Conservation (phyloP, 2,329 filamentous ascomycete genomes). For the Colletotrichum costaricense region DNA sequence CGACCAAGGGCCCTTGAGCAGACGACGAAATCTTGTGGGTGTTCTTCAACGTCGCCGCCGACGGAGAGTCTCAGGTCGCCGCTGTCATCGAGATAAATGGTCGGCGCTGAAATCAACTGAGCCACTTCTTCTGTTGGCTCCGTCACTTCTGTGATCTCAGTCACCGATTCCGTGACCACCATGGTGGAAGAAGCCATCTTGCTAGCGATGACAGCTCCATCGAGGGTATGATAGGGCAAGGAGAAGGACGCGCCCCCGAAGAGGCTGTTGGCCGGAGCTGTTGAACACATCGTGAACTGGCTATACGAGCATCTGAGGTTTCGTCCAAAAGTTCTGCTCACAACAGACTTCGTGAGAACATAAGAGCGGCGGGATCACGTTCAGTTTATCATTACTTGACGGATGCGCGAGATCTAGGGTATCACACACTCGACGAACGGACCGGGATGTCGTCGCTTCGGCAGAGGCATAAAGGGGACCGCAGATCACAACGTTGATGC, state of each 20-base stretch:
- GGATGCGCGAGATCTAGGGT: background rate
- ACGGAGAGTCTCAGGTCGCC: slow-evolving; percentile 24
- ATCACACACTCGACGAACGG: background rate
- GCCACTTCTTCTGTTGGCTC: background rate
- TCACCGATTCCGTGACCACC: slow-evolving; percentile 16
- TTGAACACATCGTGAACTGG: slow-evolving; percentile 1
- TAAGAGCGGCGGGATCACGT: background rate
- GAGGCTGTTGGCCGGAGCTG: background rate
- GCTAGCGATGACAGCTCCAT: background rate
- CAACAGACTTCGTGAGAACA: background rate
- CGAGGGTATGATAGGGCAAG: background rate
- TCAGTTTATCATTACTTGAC: slow-evolving; percentile 10
- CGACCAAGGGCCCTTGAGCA: slow-evolving; percentile 40
- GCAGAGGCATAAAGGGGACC: slow-evolving; percentile 28
- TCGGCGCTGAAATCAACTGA: slow-evolving; percentile 9
- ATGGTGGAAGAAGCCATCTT: slow-evolving; percentile 22
- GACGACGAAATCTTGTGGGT: slow-evolving; percentile 37
- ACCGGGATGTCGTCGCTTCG: slow-evolving; percentile 19
- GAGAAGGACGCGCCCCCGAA: slow-evolving; percentile 6
- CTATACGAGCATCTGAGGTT: slow-evolving; percentile 8
- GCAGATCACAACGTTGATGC: slow-evolving; percentile 28
- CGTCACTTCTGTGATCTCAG: background rate
- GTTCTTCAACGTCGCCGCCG: slow-evolving; percentile 16
- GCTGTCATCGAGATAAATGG: slow-evolving; percentile 24
- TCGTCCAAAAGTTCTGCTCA: slow-evolving; percentile 24